Base-by-base conservation (phyloP, 306 rosid species). In the Cajanus cajan region DNA sequence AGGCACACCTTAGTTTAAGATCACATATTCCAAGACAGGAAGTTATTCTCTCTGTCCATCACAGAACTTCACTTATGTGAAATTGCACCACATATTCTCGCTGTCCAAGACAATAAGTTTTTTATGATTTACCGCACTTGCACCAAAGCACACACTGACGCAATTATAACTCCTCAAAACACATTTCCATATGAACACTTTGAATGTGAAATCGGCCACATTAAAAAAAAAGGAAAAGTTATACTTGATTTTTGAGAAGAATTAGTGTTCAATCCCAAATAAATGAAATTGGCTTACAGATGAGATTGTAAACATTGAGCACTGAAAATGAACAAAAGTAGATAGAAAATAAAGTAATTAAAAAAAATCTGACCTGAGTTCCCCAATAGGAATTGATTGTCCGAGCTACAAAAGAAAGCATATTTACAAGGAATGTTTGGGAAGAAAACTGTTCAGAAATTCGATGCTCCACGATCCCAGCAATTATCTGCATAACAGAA, bases 351-450 rank as follows among this genome's bases (percentile, higher is more conserved):
- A 72, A 40, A 45, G 78, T 11, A n/a, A 73, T 28, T 28, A 1
- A 47, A 18, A 76, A 40, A 43, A 54, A 43, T 70, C 86, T 79
- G 37, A 94, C 98, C 98, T 90, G 98, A 48, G 98, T 91, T 80
- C 94, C 98, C 98, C 98, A 95, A 22, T 89, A 95, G 33, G 98
- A 95, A 87, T 95, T 95, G 85, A 91, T 31, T 72, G 90, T 92
- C 85, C 98, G 89, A 50, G 85, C 85, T 63, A 92, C 82, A 81
- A 94, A 90, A 16, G 98, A 94, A 31, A 94, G 54, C 97, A 87
- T 79, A 87, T 94, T 94, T 76, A 92, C 90, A 80, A 94, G 83
- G 44, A 92, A 63, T 33, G 86, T 83, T 78, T 92, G 95, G 63
- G 97, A 90, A 61, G 92, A 13, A 82, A 92, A 87, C 78, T 85